These are phyloP conservation scores for Lactarius deliciosus DNA, from an alignment of 768 basidiomycete species.

Conservation along the genomic window DNA sequence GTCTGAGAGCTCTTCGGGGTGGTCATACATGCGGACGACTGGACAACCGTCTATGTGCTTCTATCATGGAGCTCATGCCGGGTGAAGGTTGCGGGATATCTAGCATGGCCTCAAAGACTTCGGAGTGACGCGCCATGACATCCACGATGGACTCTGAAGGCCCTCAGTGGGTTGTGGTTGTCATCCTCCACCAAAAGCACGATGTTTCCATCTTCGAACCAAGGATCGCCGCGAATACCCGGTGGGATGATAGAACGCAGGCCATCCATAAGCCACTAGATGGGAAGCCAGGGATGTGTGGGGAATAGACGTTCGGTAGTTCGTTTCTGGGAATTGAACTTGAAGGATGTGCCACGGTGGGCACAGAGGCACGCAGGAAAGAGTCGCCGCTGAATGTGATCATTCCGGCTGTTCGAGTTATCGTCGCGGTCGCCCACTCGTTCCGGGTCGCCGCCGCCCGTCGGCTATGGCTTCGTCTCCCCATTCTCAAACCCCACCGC, in stretches of 20 bases:
- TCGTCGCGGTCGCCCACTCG: not conserved
- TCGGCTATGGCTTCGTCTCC: constrained; percentile 12
- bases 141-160: constrained; percentile 55
- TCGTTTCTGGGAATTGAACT: not conserved
- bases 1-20: constrained; percentile 47
- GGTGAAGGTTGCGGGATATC: constrained; percentile 44
- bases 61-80: constrained; percentile 31
- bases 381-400: not conserved
- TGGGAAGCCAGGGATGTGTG: not conserved
- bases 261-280: constrained; percentile 6
- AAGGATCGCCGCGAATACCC: constrained; percentile 43
- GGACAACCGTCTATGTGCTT: constrained; percentile 49
- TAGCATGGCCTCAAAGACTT: constrained; percentile 57
- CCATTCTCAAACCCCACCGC: constrained; percentile 39
- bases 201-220: constrained; percentile 63
- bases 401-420: not conserved
- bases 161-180: constrained; percentile 35
- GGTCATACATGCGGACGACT: constrained; percentile 54
- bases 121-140: constrained; percentile 51
- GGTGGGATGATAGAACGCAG: constrained; percentile 18
- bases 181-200: constrained; percentile 44
- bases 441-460: not conserved
- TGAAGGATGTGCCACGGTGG: not conserved
- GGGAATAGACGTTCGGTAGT: not conserved
- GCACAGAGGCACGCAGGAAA: not conserved